Evolutionary conservation across 495 filamentous ascomycete species (phyloP).

Genomic region (Neurospora sp.): DNA sequence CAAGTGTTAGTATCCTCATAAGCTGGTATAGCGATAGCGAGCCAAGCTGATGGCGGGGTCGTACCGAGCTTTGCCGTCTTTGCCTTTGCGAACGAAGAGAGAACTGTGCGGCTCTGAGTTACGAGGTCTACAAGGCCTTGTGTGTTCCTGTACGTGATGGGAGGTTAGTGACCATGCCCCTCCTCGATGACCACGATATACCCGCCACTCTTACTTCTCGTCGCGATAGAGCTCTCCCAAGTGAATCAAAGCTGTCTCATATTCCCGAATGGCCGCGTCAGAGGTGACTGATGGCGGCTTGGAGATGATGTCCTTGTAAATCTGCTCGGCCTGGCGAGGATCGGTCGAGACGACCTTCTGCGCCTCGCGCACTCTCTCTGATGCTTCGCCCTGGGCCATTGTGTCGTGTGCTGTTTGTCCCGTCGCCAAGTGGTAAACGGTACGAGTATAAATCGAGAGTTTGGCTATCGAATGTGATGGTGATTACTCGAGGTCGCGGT

Average conservation of each 20-base stretch:
- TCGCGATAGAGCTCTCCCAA: slow-evolving; percentile 89
- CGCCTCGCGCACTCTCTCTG: slow-evolving; percentile 54
- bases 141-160: slow-evolving; percentile 44
- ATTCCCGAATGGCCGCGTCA: slow-evolving; percentile 77
- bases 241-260: slow-evolving; percentile 72
- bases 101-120: slow-evolving; percentile 75
- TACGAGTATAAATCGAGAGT: neutral
- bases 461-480: neutral
- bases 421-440: neutral
- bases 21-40: neutral
- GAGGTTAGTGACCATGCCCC: slow-evolving; percentile 1
- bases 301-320: slow-evolving; percentile 82
- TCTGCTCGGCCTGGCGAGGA: slow-evolving; percentile 66
- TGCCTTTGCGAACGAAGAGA: slow-evolving; percentile 94
- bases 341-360: slow-evolving; percentile 71
- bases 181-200: neutral
- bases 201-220: slow-evolving; percentile 46
- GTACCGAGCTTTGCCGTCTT: slow-evolving; percentile 97
- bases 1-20: slow-evolving; percentile 1
- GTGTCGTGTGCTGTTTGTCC: slow-evolving; percentile 6
- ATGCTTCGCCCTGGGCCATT: slow-evolving; percentile 37
- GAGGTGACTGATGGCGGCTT: slow-evolving; percentile 67
- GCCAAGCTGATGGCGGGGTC: neutral
- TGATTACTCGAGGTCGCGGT: neutral
- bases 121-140: slow-evolving; percentile 87